Percentiles rank a stretch among this genome's conserved stretches.
Conservation (phyloP, 1,284 basidiomycete genomes). For the Ceratobasidium sp. region DNA sequence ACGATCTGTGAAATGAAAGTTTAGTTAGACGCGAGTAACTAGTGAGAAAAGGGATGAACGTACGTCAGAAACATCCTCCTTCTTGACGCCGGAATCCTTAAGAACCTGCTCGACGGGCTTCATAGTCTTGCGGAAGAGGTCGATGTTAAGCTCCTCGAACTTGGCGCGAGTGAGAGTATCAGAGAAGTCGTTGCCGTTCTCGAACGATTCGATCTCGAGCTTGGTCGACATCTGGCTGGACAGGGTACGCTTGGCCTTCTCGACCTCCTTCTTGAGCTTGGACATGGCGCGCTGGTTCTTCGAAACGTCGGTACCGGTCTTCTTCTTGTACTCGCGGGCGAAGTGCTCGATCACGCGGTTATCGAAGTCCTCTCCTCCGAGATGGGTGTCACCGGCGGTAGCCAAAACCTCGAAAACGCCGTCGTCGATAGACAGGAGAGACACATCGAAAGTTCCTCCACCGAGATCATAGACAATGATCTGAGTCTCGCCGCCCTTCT, state of each 20-base stretch:
- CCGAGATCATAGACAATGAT: slow-evolving; percentile 99
- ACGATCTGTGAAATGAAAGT: slow-evolving; percentile 62
- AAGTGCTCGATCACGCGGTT: slow-evolving; percentile 95
- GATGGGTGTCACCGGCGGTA: slow-evolving; percentile 98
- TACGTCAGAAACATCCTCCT: slow-evolving; percentile 95
- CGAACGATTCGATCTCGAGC: slow-evolving; percentile 86
- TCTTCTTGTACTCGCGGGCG: slow-evolving; percentile 94
- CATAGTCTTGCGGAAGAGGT: slow-evolving; percentile 99
- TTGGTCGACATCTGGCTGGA: slow-evolving; percentile 78
- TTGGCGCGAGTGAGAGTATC: slow-evolving; percentile 98
- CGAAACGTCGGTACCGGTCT: slow-evolving; percentile 89
- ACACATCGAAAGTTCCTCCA: slow-evolving; percentile 99
- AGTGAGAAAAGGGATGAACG: background rate
- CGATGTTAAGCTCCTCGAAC: slow-evolving; percentile 99
- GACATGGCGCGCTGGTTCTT: slow-evolving; percentile 91
- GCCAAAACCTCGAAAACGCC: slow-evolving; percentile 98
- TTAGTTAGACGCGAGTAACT: background rate
- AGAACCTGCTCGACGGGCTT: slow-evolving; percentile 99
- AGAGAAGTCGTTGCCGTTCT: slow-evolving; percentile 95
- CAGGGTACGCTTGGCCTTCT: slow-evolving; percentile 98
- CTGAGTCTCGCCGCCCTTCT: slow-evolving; percentile 91
- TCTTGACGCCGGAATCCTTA: slow-evolving; percentile 97
- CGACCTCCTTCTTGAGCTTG: slow-evolving; percentile 98
- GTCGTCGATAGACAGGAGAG: slow-evolving; percentile 95
- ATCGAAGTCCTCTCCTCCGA: slow-evolving; percentile 99